These are phyloP conservation scores for Trichoderma gamsii DNA, from an alignment of 495 filamentous ascomycete genomes.

Conservation along the genomic window DNA sequence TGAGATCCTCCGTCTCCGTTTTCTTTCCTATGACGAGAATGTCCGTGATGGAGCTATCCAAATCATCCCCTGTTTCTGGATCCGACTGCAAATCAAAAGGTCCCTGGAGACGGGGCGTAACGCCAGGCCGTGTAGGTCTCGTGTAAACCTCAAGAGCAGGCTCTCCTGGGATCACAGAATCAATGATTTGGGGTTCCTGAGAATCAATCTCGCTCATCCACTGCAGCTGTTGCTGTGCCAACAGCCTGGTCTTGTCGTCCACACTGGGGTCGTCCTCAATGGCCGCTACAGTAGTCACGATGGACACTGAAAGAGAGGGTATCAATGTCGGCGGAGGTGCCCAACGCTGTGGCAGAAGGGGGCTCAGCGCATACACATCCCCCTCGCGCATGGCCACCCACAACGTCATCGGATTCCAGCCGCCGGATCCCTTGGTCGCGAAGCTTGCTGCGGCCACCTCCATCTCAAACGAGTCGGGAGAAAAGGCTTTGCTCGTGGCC, in stretches of 20 bases:
- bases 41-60: conserved; percentile 56
- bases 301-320: conserved; percentile 67
- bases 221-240: conserved; percentile 63
- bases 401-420: conserved; percentile 85
- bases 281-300: conserved; percentile 59
- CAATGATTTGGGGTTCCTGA: conserved; percentile 57
- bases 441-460: conserved; percentile 82
- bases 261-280: conserved; percentile 51
- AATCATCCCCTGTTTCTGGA: conserved; percentile 57
- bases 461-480: conserved; percentile 79
- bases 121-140: conserved; percentile 63
- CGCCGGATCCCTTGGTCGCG: conserved; percentile 66
- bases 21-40: conserved; percentile 50
- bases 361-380: conserved; percentile 86
- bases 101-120: conserved; percentile 74
- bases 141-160: conserved; percentile 54
- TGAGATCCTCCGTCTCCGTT: conserved; percentile 51
- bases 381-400: conserved; percentile 87
- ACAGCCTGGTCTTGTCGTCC: conserved; percentile 51
- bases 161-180: conserved; percentile 32
- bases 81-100: conserved; percentile 69
- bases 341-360: conserved; percentile 77
- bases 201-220: conserved; percentile 80
- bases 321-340: conserved; percentile 67
- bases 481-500: conserved; percentile 71